Base-by-base conservation (phyloP, 225 moss, liverwort and hornwort genomes). In the Climacium dendroides region DNA sequence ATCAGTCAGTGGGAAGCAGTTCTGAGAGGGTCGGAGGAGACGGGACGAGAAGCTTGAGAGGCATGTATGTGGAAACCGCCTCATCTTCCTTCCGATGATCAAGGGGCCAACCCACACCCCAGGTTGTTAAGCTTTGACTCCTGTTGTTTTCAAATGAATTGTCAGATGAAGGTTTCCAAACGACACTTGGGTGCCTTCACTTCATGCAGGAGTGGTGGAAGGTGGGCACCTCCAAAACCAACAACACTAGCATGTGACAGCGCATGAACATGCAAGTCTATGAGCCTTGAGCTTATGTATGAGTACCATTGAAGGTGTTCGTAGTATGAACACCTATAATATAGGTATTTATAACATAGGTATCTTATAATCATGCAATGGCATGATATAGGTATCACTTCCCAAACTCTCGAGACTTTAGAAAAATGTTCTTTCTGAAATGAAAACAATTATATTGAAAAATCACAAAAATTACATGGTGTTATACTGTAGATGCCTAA, bases 31-130 rank as follows among this genome's bases (percentile, higher is more conserved):
- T 90, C 84, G 86, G 86, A 84, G 90, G 88, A 88, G 92, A 88
- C 86, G 72, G 90, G 87, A 90, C 60, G 90, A 87, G 92, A 90
- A 87, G 82, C 87, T 87, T 87, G 85, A 90, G 89, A 90, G 92
- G 92, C 85, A 92, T 87, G 82, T 78, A 84, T 79, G 82, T 74
- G 79, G 90, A 92, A 92, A 90, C 92, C 92, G 90, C 92, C 92
- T 92, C 89, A 89, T 87, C 87, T 85, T 87, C 90, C 78, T 82
- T 79, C 89, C 73, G 85, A 85, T 89, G 89, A 92, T 90, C 90
- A 90, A 92, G 92, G 88, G 90, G 73, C 86, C 86, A 88, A 45
- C 85, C 62, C 69, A 70, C n/a, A 85, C 85, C 52, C 45, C 77
- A 72, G 77, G 84, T 13, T 37, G 80, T 88, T 89, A 90, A 88